Base-by-base conservation (phyloP, 495 filamentous ascomycete species). In the Penicillium psychrofluorescens region DNA sequence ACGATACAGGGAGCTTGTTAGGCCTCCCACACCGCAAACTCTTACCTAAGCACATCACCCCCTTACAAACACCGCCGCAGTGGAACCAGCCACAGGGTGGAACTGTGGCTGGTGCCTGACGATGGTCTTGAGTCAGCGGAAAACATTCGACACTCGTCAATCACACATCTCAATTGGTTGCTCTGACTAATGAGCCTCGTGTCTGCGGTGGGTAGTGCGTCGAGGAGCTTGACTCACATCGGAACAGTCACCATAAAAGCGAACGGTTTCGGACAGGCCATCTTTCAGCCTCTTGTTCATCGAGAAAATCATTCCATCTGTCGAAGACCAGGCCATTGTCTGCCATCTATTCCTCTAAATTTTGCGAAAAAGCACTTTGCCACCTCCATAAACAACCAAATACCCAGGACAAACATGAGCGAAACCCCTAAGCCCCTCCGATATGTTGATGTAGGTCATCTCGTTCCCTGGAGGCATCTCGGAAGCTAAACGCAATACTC, bases 361-460 rank as follows among this genome's bases (percentile, higher is more conserved):
- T 34, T 12, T 7, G 15, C 29, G 38, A 14, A 31, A 8, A 29
- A 33, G 43, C 32, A 10, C 11, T 51, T 50, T 30, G 53, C 44
- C 16, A 37, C 48, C 8, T 35, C 39, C 29, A 22, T 40, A 11
- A 32, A 16, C 12, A 41, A 12, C 14, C 33, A 37, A 28, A 29
- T 7, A 6, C 3, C 42, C 15, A 29, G 40, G 29, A 34, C n/a
- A 38, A 64, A 40, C 15, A 71, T 71, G 69, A 47, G 45, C 16
- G 64, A 71, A 13, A 48, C 53, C 11, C 46, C 36, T 31, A 55
- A 59, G 38, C 55, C 61, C 11, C 55, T 69, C 15, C 60, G 58
- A 64, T 73, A 73, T 54, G 65, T 71, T 39, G 70, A 73, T 64
- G 70, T 73, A 32, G 7, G 68, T 61, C 28, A 41, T 22, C 6